phyloP scores from a whole-genome alignment of 768 basidiomycete genomes.

The Austroboletus festivus region DNA sequence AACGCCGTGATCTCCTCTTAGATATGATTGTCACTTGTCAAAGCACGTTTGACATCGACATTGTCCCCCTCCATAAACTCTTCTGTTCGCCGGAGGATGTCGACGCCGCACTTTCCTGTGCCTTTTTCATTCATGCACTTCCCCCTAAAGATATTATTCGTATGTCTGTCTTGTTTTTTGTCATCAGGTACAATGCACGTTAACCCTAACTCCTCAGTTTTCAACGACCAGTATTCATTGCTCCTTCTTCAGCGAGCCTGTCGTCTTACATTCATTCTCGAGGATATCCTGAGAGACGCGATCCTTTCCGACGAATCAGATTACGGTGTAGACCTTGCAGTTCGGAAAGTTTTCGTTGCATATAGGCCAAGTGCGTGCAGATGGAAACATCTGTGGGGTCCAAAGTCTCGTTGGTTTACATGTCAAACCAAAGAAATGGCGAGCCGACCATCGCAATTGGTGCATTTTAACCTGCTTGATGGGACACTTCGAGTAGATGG shows the following conservation, averaged over 20 bases:
- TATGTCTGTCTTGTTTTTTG: background rate
- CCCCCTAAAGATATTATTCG: background rate
- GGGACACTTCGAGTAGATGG: conserved; percentile 21
- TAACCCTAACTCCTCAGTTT: background rate
- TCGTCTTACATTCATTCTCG: conserved; percentile 21
- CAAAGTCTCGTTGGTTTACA: conserved; percentile 15
- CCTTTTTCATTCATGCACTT: conserved; percentile 20
- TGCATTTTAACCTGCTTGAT: conserved; percentile 10
- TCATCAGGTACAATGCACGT: no score
- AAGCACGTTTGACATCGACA: background rate
- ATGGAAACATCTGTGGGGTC: conserved; percentile 6
- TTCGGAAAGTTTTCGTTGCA: conserved; percentile 2
- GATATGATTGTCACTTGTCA: background rate
- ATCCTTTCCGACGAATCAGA: background rate
- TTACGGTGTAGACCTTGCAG: conserved; percentile 14
- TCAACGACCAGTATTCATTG: background rate
- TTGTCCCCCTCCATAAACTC: background rate
- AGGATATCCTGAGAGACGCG: conserved; percentile 1
- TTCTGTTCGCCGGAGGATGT: conserved; percentile 15
- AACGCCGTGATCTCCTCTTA: background rate
- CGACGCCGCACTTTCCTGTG: conserved; percentile 19
- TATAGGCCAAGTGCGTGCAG: conserved; percentile 6
- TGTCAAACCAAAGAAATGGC: background rate
- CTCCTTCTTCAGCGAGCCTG: conserved; percentile 18
- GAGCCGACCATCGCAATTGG: background rate